Base-by-base conservation (phyloP, 345 rosid species). In the Clausena lansium region DNA sequence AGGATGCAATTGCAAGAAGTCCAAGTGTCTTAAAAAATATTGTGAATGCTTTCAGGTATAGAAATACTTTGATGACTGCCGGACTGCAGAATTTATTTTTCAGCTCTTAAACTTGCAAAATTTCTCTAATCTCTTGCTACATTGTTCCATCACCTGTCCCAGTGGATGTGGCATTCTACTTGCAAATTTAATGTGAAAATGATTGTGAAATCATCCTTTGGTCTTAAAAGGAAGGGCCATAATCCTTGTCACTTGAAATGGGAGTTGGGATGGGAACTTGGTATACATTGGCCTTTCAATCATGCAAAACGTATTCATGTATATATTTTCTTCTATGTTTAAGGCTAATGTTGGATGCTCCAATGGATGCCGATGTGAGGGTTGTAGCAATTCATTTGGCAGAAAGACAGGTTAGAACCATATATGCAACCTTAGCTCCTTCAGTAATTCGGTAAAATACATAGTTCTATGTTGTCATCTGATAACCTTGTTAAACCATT, bases 41-140 rank as follows among this genome's bases (percentile, higher is more conserved):
- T 88, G 89, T 25, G 91, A 88, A 80, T 88, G 91, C 65, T 86
- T 72, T 81, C 87, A 86, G 91, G 91, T 88, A 66, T 28, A 61
- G 59, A 19, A 38, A 66, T 66, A 9, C 45, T 59, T 57, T 3
- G 15, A 30, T 76, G 45, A 36, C 32, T 52, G 65, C 39, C 6
- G 13, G 20, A 4, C 10, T 19, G 45, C 69, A 63, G 20, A 6
- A 32, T 64, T 64, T 30, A 64, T 13, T 65, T 65, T 65, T 35
- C 25, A 65, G 69, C 15, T 65, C 27, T 22, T 38, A 38, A 27
- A 45, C 20, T 35, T 33, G 33, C 27, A 38, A 50, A 64, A 47
- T 74, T 39, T n/a, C 25, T 20, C 3, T n/a, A 54, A 22, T 55
- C 61, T 55, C 27, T 55, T 8, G 7, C n/a, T 22, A 20, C 70